These are phyloP conservation scores for Lagenaria siceraria DNA, from an alignment of 306 rosid species.

Conservation along the genomic window DNA sequence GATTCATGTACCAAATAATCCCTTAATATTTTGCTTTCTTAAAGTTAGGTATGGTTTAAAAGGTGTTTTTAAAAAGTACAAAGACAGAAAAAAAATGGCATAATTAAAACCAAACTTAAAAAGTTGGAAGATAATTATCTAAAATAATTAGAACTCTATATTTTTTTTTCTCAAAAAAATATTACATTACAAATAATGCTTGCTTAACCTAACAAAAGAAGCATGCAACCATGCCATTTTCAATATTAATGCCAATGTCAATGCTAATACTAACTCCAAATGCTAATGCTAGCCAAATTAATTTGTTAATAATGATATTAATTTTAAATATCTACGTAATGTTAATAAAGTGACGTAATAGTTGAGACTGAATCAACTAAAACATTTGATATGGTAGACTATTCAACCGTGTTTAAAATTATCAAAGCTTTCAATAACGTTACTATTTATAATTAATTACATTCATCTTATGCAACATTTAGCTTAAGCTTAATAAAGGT, in stretches of 20 bases:
- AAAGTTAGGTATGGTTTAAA: no score
- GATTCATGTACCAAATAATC: no score
- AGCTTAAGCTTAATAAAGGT: no score
- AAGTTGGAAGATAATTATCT: no score
- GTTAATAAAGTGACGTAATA: background rate
- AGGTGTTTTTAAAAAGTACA: no score
- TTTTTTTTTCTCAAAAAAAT: no score
- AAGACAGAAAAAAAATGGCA: no score
- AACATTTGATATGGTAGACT: background rate
- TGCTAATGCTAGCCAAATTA: background rate
- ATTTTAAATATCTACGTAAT: background rate
- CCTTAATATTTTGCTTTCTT: no score
- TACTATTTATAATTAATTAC: no score
- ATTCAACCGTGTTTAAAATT: background rate
- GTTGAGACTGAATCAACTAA: background rate
- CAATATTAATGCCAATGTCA: background rate
- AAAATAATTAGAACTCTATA: no score
- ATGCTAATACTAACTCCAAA: background rate
- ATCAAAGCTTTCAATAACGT: no score
- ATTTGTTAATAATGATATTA: background rate
- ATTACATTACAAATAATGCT: background rate
- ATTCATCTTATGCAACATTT: no score
- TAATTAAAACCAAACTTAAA: background rate
- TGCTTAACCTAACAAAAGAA: background rate
- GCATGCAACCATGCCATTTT: background rate